Evolutionary conservation across 495 filamentous ascomycete genomes (phyloP), one percentile per base, ranked within the genome.

Genomic region (Aspergillus panamensis): DNA sequence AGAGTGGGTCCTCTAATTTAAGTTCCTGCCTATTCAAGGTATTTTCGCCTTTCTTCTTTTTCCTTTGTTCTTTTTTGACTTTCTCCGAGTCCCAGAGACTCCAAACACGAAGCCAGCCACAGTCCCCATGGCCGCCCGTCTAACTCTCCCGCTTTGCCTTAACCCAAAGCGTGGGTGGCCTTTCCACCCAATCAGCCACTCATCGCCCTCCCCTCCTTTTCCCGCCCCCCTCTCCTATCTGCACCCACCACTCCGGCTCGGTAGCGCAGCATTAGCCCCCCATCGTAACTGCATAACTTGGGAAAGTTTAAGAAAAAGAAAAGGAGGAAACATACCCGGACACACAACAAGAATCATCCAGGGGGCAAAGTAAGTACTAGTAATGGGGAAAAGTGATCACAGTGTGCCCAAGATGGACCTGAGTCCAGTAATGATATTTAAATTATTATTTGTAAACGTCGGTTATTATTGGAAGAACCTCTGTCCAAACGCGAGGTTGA

Each of bases 171-270:
- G 42, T 51, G 43, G 58, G 43, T 37, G 30, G 49, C 29, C 9
- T 37, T 42, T 40, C 49, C 58, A 50, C 52, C 51, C 47, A 52
- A 61, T 61, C 52, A 35, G 58, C 53, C 58, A 51, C 25, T 50
- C 33, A 35, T 35, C 55, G 39, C 47, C 25, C 48, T 3, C 55
- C 55, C 51, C 30, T 51, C 55, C 37, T 42, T 47, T 51, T 35
- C 8, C 42, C 21, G 48, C 10, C 44, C 52, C 40, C 49, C 25
- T 25, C 51, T 47, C 19, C 37, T 58, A 52, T 56, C 60, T 58
- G 51, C 54, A 32, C 47, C 59, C 63, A 62, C 59, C 56, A 39
- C 54, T 54, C 48, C 50, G 62, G 59, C 55, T 59, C 56, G 37
- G 42, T 64, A 45, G 53, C 53, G 21, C 48, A 33, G 48, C 32